Conservation (phyloP, 108 stramenopile species). For the Conticribra weissflogii region DNA sequence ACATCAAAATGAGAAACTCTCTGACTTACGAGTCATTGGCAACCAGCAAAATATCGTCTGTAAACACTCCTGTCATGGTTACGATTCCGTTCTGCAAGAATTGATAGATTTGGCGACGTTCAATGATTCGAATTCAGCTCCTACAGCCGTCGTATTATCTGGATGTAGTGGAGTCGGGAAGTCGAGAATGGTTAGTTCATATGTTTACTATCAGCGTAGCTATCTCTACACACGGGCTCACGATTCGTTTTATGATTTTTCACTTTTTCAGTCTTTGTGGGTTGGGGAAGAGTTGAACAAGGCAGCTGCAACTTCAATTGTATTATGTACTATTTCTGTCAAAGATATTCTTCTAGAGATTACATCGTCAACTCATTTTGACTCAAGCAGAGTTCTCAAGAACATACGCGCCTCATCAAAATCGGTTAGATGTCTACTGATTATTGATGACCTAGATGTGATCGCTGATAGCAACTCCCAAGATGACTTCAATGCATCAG, state of each 20-base stretch:
- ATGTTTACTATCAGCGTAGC: not conserved
- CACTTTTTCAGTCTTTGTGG: conserved; percentile 51
- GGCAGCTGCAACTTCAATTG: conserved; percentile 10
- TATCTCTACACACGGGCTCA: conserved; percentile 22
- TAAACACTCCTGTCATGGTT: conserved; percentile 60
- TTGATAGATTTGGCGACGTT: conserved; percentile 40
- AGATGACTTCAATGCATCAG: conserved; percentile 15
- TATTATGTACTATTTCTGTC: conserved; percentile 26
- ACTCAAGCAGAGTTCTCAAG: conserved; percentile 8
- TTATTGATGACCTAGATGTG: conserved; percentile 76
- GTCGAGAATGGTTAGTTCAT: conserved; percentile 57
- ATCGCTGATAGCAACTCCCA: conserved; percentile 47
- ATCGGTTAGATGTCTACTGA: conserved; percentile 29
- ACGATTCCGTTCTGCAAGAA: conserved; percentile 54
- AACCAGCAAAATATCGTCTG: conserved; percentile 2
- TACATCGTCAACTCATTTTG: conserved; percentile 28
- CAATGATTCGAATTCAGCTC: conserved; percentile 35
- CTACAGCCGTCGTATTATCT: conserved; percentile 64
- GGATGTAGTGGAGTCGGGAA: conserved; percentile 88
- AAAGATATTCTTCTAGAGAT: conserved; percentile 47
- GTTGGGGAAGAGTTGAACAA: conserved; percentile 51
- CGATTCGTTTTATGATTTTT: conserved; percentile 13
- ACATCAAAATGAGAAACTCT: not conserved
- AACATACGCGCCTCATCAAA: not conserved
- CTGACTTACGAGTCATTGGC: not conserved